Evolutionary conservation across 1,284 basidiomycete genomes (phyloP).

Genomic region (Fereydounia khargensis): DNA sequence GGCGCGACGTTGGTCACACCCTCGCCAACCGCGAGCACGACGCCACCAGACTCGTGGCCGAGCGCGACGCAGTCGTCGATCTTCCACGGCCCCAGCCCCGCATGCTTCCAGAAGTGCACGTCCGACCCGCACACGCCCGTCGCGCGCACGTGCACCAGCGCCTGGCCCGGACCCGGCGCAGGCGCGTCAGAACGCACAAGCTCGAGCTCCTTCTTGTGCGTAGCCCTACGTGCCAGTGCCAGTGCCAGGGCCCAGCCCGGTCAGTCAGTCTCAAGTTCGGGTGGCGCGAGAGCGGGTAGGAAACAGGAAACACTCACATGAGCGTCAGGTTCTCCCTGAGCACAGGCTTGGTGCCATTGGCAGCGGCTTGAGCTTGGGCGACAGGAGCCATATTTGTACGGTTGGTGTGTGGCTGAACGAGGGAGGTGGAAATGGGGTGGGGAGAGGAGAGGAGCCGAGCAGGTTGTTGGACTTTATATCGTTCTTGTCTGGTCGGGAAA

Average conservation of each 20-base stretch:
- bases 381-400: slow-evolving; percentile 26
- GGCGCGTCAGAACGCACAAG: slow-evolving; percentile 31
- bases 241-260: neutral
- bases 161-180: slow-evolving; percentile 45
- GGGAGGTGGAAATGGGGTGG: too few relatives aligned
- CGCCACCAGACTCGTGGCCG: slow-evolving; percentile 52
- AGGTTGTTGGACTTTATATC: slow-evolving; percentile 1
- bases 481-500: too few relatives aligned
- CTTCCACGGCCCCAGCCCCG: slow-evolving; percentile 45
- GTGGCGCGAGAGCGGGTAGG: neutral
- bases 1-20: slow-evolving; percentile 42
- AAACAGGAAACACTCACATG: slow-evolving; percentile 12
- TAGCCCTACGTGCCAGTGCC: slow-evolving; percentile 15
- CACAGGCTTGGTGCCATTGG: too few relatives aligned
- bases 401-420: too few relatives aligned
- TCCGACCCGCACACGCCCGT: slow-evolving; percentile 55
- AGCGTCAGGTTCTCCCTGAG: slow-evolving; percentile 42
- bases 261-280: neutral
- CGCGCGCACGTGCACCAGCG: slow-evolving; percentile 49
- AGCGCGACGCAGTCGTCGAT: slow-evolving; percentile 45
- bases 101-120: slow-evolving; percentile 64
- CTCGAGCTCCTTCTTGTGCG: slow-evolving; percentile 43
- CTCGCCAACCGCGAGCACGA: slow-evolving; percentile 49
- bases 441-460: too few relatives aligned
- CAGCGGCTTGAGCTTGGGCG: slow-evolving; percentile 10